Conservation (phyloP, 257 asterid species). For the Paraleonurus japonicus region DNA sequence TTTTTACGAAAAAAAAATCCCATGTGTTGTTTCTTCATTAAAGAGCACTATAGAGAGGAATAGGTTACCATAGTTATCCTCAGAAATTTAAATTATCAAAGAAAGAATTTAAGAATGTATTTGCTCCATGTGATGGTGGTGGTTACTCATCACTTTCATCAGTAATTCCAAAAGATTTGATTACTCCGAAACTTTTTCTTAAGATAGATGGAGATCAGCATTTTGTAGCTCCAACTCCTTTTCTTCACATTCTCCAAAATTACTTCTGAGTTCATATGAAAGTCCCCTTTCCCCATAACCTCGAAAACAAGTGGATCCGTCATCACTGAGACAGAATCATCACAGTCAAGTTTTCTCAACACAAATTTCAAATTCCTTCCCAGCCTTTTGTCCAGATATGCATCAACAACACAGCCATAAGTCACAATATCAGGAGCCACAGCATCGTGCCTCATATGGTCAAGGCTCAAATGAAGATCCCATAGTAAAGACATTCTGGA, state of each 20-base stretch:
- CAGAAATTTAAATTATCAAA: conserved; percentile 13
- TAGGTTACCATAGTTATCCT: conserved; percentile 1
- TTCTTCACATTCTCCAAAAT: conserved; percentile 47
- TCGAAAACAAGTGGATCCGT: conserved; percentile 74
- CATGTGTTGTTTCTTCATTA: background rate
- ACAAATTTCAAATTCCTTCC: conserved; percentile 77
- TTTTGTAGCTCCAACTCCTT: conserved; percentile 58
- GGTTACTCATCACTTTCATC: conserved; percentile 25
- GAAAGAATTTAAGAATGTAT: background rate
- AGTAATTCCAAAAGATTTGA: conserved; percentile 92
- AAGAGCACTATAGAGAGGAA: conserved; percentile 2
- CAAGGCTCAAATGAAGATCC: conserved; percentile 90
- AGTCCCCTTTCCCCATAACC: conserved; percentile 92
- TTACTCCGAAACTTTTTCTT: conserved; percentile 63
- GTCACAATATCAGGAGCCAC: conserved; percentile 90
- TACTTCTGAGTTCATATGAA: conserved; percentile 67
- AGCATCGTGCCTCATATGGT: conserved; percentile 76
- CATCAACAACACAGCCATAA: conserved; percentile 79
- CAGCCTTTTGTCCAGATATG: conserved; percentile 71
- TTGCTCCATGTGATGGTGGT: conserved; percentile 5
- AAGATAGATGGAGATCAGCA: conserved; percentile 54
- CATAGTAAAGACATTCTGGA: conserved; percentile 83
- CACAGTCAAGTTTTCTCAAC: conserved; percentile 40
- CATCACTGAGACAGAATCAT: conserved; percentile 38
- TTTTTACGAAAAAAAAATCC: background rate